A percentile compares a stretch with the other conserved stretches of the same genome.
Evolutionary conservation across 192 early-diverging fungal species (phyloP).

Genomic region (Umbelopsis sp.): DNA sequence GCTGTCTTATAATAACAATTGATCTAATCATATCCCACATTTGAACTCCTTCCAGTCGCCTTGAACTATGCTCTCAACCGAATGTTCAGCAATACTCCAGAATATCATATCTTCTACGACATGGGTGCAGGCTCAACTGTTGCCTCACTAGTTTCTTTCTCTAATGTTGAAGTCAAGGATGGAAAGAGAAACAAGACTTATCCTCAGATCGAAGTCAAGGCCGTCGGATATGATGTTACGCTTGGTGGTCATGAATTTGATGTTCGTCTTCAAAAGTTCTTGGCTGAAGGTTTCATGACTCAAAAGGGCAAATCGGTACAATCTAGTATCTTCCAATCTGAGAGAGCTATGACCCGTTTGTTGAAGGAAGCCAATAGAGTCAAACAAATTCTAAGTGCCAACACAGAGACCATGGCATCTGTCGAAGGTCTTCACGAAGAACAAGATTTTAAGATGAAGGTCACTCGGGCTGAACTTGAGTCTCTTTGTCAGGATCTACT

Average conservation of each 20-base stretch:
- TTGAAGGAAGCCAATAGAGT: slow-evolving; percentile 94
- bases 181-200: slow-evolving; percentile 57
- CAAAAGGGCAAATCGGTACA: slow-evolving; percentile 51
- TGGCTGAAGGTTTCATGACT: slow-evolving; percentile 77
- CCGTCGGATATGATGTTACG: slow-evolving; percentile 78
- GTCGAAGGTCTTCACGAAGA: slow-evolving; percentile 90
- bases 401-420: slow-evolving; percentile 82
- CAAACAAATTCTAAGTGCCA: slow-evolving; percentile 96
- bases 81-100: slow-evolving; percentile 62
- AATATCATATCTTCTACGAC: slow-evolving; percentile 93
- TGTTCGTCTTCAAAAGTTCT: slow-evolving; percentile 74
- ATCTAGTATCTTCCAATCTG: slow-evolving; percentile 59
- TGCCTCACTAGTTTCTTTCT: slow-evolving; percentile 86
- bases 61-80: slow-evolving; percentile 88
- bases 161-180: slow-evolving; percentile 59
- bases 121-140: slow-evolving; percentile 96
- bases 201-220: slow-evolving; percentile 77
- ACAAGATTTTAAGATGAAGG: slow-evolving; percentile 75
- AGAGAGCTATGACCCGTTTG: slow-evolving; percentile 87
- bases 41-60: slow-evolving; percentile 58
- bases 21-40: neutral
- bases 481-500: slow-evolving; percentile 63
- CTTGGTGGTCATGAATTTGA: slow-evolving; percentile 92
- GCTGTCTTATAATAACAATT: neutral
- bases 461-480: slow-evolving; percentile 87